Base-by-base conservation (phyloP, 306 rosid species). In the Acacia melanoxylon region DNA sequence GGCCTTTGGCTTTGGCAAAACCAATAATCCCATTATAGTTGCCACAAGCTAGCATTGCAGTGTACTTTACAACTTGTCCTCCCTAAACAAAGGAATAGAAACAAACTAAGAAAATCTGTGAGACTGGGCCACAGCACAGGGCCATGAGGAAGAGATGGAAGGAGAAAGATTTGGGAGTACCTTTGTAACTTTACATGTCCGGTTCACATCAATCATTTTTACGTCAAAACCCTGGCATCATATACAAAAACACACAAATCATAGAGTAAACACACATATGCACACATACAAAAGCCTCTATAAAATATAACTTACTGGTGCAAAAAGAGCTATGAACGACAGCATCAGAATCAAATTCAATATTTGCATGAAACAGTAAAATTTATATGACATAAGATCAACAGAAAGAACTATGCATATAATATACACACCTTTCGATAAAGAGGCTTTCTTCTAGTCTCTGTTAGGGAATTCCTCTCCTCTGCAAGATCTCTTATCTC, bases 171-270 rank as follows among this genome's bases (percentile, higher is more conserved):
- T 49, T 74, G 25, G 65, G 58, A 33, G 56, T 89, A 91, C 99
- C 99, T 90, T 95, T 2, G 97, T 95, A 81, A 95, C 98, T 89
- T 95, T 95, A 89, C 94, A 92, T 41, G 98, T 92, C 78, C 99
- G 91, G 84, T 91, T 95, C 87, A 95, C 94, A 84, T 93, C 87
- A 84, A 93, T 90, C 89, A 93, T 77, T 86, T 83, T 93, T 81
- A 91, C 93, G 82, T 95, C 99, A 78, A 95, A 95, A 71, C 98
- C 98, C 98, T 95, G 94, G 87, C 84, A 87, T 35, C 54, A 80
- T 56, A 82, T 61, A 76, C 76, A 79, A 74, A 82, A 84, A 72
- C 54, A 78, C 45, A 71, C 42, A 68, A 48, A 25, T 71, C 27
- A 69, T n/a, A 42, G 16, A 42, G 75, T 24, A 22, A 69, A n/a